Conservation (phyloP, 2,329 filamentous ascomycete species). For the Emericellopsis atlantica region DNA sequence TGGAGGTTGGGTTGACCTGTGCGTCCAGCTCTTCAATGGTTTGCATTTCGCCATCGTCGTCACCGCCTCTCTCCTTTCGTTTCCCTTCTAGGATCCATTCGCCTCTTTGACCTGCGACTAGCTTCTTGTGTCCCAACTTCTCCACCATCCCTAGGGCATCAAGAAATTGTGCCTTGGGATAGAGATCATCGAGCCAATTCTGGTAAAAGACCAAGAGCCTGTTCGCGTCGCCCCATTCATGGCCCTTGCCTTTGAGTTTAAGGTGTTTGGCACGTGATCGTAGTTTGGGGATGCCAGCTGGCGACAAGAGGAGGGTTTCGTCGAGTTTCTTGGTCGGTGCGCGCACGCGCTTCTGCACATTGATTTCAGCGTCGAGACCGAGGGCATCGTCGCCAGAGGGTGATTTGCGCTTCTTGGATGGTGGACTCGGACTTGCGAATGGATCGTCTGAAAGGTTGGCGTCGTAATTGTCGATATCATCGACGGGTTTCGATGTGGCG, state of each 20-base stretch:
- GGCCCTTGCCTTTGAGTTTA: conserved; percentile 82
- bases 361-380: conserved; percentile 79
- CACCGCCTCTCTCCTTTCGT: conserved; percentile 18
- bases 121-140: conserved; percentile 78
- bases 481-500: conserved; percentile 9
- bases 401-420: conserved; percentile 31
- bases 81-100: conserved; percentile 73
- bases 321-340: conserved; percentile 75
- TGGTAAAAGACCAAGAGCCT: conserved; percentile 84
- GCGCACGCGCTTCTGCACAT: conserved; percentile 62
- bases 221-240: conserved; percentile 82
- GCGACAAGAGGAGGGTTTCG: conserved; percentile 70
- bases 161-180: conserved; percentile 85
- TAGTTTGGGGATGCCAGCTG: conserved; percentile 72
- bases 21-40: neutral
- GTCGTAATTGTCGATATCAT: conserved; percentile 69
- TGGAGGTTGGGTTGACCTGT: neutral
- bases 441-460: conserved; percentile 36
- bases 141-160: conserved; percentile 87
- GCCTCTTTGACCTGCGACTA: conserved; percentile 59
- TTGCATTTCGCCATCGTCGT: conserved; percentile 7
- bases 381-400: conserved; percentile 34
- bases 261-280: conserved; percentile 56
- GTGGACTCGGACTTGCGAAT: conserved; percentile 32
- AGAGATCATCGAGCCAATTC: conserved; percentile 91